phyloP scores from a whole-genome alignment of 2,329 filamentous ascomycete genomes.

The Trichoderma sp. region DNA sequence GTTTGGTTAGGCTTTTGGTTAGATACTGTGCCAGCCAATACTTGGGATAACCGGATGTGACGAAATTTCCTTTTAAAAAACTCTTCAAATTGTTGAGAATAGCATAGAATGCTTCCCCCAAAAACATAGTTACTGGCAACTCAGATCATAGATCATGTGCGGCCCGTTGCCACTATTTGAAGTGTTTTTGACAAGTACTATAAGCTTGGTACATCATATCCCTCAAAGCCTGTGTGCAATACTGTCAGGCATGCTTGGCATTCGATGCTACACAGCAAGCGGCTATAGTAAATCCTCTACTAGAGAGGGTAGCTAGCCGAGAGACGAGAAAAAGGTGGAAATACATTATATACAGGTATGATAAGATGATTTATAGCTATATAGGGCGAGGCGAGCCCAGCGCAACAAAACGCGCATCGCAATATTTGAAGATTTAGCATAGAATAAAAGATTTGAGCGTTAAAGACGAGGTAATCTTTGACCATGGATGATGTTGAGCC shows the following conservation, averaged over 20 bases:
- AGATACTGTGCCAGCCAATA: background rate
- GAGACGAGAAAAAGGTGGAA: background rate
- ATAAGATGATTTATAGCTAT: background rate
- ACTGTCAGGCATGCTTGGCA: background rate
- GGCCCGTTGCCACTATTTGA: background rate
- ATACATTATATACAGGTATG: background rate
- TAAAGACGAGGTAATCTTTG: background rate
- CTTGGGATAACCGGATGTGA: conserved; percentile 10
- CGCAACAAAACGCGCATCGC: background rate
- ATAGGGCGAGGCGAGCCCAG: background rate
- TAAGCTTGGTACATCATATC: background rate
- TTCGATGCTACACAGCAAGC: background rate
- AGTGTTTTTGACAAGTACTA: background rate
- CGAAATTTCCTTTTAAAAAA: background rate
- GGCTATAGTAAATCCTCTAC: background rate
- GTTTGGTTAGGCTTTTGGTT: background rate
- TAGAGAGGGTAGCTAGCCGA: background rate
- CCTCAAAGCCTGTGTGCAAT: background rate
- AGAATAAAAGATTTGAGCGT: background rate
- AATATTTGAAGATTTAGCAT: background rate
- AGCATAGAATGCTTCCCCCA: conserved; percentile 4
- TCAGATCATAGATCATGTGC: background rate
- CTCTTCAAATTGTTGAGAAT: background rate
- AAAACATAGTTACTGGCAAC: conserved; percentile 6
- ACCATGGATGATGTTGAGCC: background rate